Base-by-base conservation (phyloP, 192 early-diverging fungal genomes). In the Dissophora ornata region DNA sequence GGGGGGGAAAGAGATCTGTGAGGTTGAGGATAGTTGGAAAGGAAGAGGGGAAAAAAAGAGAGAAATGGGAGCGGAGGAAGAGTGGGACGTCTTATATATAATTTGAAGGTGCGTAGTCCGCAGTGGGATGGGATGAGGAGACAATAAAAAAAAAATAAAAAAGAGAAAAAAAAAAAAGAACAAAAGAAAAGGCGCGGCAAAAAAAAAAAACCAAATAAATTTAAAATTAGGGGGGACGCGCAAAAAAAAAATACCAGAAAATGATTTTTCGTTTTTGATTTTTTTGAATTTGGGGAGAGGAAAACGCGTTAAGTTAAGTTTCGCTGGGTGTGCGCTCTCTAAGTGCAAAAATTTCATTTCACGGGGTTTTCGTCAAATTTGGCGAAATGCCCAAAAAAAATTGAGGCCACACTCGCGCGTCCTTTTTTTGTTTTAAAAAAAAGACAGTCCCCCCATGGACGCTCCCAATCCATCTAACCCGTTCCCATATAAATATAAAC, bases 401-500 rank as follows among this genome's bases (percentile, higher is more conserved):
- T n/a, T n/a, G n/a, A n/a, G n/a, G n/a, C n/a, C n/a, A n/a, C n/a
- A n/a, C n/a, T n/a, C n/a, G n/a, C 19, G 25, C 48, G 48, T 24
- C 19, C 24, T 50, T 50, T 50, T 50, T 62, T 7, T 44, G 19
- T 56, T 67, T 65, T 48, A 38, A 32, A 48, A 38, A 40, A 18
- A n/a, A n/a, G n/a, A n/a, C n/a, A n/a, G n/a, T n/a, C n/a, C n/a
- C n/a, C n/a, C n/a, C n/a, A n/a, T n/a, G n/a, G n/a, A n/a, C n/a
- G n/a, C n/a, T n/a, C n/a, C n/a, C n/a, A n/a, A 18, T 15, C 45
- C 28, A n/a, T 22, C 19, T 8, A 42, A 15, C 26, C 57, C 36
- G 19, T 15, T 22, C 44, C 16, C 54, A 58, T 62, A 62, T 57
- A 71, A 57, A 71, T 56, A 51, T 8, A 13, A 6, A 6, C 36